Evolutionary conservation across 768 basidiomycete genomes (phyloP), one percentile per base, ranked within the genome.

Genomic region (Mycena vitilis): DNA sequence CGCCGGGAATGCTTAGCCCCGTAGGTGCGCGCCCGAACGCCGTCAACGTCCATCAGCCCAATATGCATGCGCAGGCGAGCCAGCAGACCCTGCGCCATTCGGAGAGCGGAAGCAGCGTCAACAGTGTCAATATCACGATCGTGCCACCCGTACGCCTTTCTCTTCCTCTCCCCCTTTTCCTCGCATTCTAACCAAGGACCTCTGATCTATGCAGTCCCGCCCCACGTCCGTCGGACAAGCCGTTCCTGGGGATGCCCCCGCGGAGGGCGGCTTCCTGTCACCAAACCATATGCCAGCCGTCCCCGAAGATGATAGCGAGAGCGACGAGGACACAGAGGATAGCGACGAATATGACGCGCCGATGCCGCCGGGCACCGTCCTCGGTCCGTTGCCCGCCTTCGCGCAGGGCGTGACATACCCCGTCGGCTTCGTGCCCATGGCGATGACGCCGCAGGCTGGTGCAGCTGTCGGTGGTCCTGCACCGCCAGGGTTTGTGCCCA

Each of bases 1-100:
- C 63, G 36, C 63, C 68, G 16, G 60, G 53, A 25, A 15, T 69
- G 63, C 63, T 69, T 38, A 69, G 68, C 60, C 68, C 25, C 57
- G 30, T 18, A 15, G 18, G 15, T n/a, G n/a, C 49, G 30, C 49
- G 45, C 65, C 53, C 20, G n/a, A 48, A 48, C 22, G n/a, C n/a
- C 9, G 1, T 8, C 30, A 63, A 63, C 40, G 36, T 60, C n/a
- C 63, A 56, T 11, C 12, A n/a, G n/a, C n/a, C n/a, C n/a, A n/a
- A 23, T 3, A 58, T 44, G 16, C 53, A 51, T 13, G 1, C 20
- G 3, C 63, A 51, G n/a, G 45, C 49, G 9, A 69, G 62, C 25
- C 68, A 55, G 53, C 52, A 69, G 47, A 64, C 58, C 44, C 44
- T 68, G 51, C 65, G 37, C 18, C 55, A 55, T 9, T 68, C 68